phyloP scores from a whole-genome alignment of 352 stramenopile genomes.

The Phytophthora sojae region DNA sequence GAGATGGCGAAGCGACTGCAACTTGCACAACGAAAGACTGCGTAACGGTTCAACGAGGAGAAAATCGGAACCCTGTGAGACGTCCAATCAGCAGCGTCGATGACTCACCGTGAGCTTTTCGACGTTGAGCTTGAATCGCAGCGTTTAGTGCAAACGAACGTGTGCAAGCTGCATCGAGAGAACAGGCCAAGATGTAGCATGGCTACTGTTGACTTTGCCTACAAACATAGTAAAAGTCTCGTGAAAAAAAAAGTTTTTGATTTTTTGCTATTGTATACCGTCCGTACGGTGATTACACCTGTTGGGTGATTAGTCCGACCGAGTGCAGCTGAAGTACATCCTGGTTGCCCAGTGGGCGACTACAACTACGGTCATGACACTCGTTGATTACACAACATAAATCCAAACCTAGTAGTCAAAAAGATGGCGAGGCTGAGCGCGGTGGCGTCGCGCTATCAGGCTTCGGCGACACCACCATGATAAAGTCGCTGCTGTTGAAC shows the following conservation, averaged over 20 bases:
- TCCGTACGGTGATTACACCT: background rate
- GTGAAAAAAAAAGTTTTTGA: background rate
- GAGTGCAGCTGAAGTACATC: background rate
- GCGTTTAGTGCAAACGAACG: no score
- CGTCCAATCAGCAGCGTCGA: constrained; percentile 4
- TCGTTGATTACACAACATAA: constrained; percentile 18
- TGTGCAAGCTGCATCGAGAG: no score
- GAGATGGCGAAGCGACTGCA: background rate
- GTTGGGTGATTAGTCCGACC: background rate
- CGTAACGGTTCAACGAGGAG: constrained; percentile 1
- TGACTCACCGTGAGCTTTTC: constrained; percentile 3
- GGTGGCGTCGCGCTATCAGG: background rate
- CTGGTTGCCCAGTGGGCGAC: background rate
- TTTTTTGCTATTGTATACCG: background rate
- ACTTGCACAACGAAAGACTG: background rate
- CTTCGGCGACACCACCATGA: constrained; percentile 25
- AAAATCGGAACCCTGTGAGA: background rate
- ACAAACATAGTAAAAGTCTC: background rate
- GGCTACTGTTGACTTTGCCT: no score
- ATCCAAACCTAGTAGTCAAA: constrained; percentile 16
- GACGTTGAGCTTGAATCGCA: background rate
- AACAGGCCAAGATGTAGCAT: no score
- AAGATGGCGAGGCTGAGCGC: background rate
- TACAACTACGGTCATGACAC: constrained; percentile 5
- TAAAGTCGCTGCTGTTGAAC: constrained; percentile 30